A percentile compares a stretch with the other conserved stretches of the same genome.
phyloP scores from a whole-genome alignment of 2,329 filamentous ascomycete genomes.

The Trichoderma guizhouense region DNA sequence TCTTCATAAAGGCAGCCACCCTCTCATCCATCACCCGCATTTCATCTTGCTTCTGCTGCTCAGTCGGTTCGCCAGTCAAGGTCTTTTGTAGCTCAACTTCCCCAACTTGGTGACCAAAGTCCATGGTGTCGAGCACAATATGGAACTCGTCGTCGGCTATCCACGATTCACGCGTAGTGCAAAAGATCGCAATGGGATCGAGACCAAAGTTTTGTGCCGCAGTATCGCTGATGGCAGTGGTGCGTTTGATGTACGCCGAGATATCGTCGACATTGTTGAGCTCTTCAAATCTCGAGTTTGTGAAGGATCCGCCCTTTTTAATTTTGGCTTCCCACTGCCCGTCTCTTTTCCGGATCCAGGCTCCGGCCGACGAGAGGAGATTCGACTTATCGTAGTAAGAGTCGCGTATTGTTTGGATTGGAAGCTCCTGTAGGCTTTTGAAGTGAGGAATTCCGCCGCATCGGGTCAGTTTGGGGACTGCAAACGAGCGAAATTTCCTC shows the following conservation, averaged over 20 bases:
- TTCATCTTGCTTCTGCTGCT: not conserved
- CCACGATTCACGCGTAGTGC: not conserved
- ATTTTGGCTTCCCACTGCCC: not conserved
- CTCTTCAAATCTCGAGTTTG: not conserved
- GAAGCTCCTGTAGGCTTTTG: not conserved
- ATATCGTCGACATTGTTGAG: not conserved
- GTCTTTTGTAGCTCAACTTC: constrained; percentile 3
- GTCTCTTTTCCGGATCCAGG: not conserved
- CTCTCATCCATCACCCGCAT: not conserved
- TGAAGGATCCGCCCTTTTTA: not conserved
- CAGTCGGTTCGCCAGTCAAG: not conserved
- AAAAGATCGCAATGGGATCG: not conserved
- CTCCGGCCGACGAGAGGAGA: not conserved
- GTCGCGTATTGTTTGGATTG: not conserved
- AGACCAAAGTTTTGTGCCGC: not conserved
- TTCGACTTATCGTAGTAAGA: not conserved
- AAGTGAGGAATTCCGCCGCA: not conserved
- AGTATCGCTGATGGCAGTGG: not conserved
- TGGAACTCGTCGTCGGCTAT: constrained; percentile 2
- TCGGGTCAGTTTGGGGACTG: not conserved
- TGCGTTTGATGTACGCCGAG: not conserved
- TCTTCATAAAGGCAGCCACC: not conserved
- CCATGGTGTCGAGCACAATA: not conserved
- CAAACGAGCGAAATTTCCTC: not conserved
- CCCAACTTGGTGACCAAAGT: constrained; percentile 6